Evolutionary conservation across 805 yeast genomes (phyloP), one percentile per base, ranked within the genome.

Genomic region (Kazachstania kunashirensis): DNA sequence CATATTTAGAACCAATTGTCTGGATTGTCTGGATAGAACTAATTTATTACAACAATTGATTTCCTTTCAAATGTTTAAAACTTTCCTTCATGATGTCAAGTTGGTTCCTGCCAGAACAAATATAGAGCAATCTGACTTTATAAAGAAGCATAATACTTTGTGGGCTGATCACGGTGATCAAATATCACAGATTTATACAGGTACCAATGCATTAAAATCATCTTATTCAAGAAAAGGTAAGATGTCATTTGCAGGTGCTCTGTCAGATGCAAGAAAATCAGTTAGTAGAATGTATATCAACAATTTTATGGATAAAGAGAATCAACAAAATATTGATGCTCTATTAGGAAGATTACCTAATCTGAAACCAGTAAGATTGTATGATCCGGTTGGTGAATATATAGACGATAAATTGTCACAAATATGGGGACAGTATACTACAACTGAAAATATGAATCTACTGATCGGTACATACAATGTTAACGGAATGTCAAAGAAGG

Each of bases 111-210:
- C 43, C 1, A 45, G 39, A 7, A 31, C 44, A 3, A 38, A 43
- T n/a, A 36, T 40, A n/a, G 59, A 59, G 26, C 67, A 63, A 5
- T 62, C 71, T 14, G 89, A 78, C n/a, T 62, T 83, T 16, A 69
- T 77, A 55, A 62, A 67, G 14, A 78, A 78, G 37, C 94, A 86
- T 44, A 84, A 88, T 48, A 71, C 80, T 7, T 62, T 92, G 14
- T 92, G 98, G 98, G 99, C 99, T 0, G 95, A 92, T 59, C 89
- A 92, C 57, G 98, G 98, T 35, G 98, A 92, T 59, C 95, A 86
- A 46, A 79, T 92, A 6, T 84, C 96, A 2, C 94, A 84, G 55
- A 89, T 92, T 13, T 92, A 92, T 61, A 88, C 97, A 0, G 97
- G 98, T 10, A 92, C 99, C 0, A 94, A 94, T 41, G 99, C 99